phyloP scores from a whole-genome alignment of 306 rosid genomes.

The Psophocarpus tetragonolobus region DNA sequence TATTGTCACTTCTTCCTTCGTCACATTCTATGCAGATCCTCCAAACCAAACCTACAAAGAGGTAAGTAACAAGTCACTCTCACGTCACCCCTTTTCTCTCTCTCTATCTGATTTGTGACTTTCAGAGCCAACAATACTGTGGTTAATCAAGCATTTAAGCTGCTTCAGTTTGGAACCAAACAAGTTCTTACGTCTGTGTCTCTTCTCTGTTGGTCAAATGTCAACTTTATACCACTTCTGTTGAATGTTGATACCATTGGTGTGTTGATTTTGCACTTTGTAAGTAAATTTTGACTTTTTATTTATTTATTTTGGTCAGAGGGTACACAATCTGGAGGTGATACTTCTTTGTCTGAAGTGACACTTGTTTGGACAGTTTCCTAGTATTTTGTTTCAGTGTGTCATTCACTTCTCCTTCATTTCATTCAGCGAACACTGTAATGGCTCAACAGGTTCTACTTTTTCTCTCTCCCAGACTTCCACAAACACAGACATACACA shows the following conservation, averaged over 20 bases:
- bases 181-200: neutral
- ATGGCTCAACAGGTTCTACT: slow-evolving; percentile 66
- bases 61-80: slow-evolving; percentile 37
- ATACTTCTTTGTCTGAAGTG: slow-evolving; percentile 38
- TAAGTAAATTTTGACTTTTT: neutral
- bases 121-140: slow-evolving; percentile 20
- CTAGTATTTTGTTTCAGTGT: slow-evolving; percentile 20
- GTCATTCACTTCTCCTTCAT: slow-evolving; percentile 17
- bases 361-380: slow-evolving; percentile 23
- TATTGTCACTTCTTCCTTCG: slow-evolving; percentile 32
- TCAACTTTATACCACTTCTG: slow-evolving; percentile 27
- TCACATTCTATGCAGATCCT: slow-evolving; percentile 25
- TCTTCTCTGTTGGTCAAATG: slow-evolving; percentile 1
- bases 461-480: neutral
- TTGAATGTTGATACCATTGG: neutral
- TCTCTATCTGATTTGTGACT: slow-evolving; percentile 6
- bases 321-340: slow-evolving; percentile 35
- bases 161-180: slow-evolving; percentile 1
- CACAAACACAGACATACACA: neutral
- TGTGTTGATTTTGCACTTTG: neutral
- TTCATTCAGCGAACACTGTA: slow-evolving; percentile 25
- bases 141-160: neutral
- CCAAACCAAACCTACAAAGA: neutral
- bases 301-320: slow-evolving; percentile 1
- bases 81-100: slow-evolving; percentile 13